Evolutionary conservation across 164 flowering plant species (phyloP).

Genomic region (Stephania japonica): DNA sequence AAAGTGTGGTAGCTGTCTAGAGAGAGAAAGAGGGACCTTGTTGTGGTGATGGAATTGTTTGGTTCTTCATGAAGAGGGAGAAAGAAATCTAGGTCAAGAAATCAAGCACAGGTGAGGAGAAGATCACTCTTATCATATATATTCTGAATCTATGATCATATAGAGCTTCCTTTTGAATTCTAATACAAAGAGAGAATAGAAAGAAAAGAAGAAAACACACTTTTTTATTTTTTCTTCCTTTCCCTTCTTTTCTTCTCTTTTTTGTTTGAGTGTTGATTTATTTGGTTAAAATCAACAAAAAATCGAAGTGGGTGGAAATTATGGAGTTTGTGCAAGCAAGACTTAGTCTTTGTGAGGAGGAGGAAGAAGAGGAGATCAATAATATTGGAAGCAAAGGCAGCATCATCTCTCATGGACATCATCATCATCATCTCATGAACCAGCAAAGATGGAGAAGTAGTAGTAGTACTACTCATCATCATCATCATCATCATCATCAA

Average conservation of each 20-base stretch:
- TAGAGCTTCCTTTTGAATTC: too few species aligned
- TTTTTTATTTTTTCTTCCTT: neutral
- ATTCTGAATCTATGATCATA: too few species aligned
- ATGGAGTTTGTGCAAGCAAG: constrained; percentile 18
- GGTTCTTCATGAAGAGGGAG: neutral
- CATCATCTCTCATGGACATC: constrained; percentile 19
- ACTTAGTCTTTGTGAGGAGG: constrained; percentile 10
- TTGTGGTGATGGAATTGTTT: constrained; percentile 4
- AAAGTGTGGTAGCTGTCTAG: too few species aligned
- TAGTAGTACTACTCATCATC: constrained; percentile 9
- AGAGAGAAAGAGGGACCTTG: too few species aligned
- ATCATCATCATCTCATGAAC: neutral
- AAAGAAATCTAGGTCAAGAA: constrained; percentile 2
- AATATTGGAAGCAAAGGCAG: neutral
- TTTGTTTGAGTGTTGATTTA: too few species aligned
- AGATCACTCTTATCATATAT: neutral
- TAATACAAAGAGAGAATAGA: too few species aligned
- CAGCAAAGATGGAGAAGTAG: too few species aligned
- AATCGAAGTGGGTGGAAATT: constrained; percentile 4
- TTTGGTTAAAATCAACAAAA: neutral
- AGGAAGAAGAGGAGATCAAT: constrained; percentile 7
- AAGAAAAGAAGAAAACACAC: neutral
- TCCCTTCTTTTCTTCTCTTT: neutral
- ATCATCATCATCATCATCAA: constrained; percentile 6
- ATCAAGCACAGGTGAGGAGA: constrained; percentile 3